A percentile compares a stretch with the other conserved stretches of the same genome.
Evolutionary conservation across 1,284 basidiomycete genomes (phyloP).

Genomic region (Cryptococcus jaspeensis): DNA sequence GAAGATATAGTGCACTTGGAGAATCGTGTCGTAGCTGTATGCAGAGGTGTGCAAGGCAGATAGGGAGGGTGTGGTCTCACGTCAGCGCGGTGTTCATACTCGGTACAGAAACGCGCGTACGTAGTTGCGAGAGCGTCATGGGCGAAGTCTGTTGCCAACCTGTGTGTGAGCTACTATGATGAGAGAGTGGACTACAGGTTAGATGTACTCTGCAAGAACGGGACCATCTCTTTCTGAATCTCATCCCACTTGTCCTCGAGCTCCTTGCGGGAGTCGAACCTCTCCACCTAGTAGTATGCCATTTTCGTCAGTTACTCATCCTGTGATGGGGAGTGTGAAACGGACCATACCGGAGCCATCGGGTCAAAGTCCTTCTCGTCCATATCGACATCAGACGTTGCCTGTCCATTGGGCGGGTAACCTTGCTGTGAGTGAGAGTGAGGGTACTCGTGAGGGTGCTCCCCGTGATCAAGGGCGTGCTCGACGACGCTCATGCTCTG

Average conservation of each 20-base stretch:
- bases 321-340: neutral
- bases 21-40: conserved; percentile 23
- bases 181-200: too few species aligned
- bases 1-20: conserved; percentile 22
- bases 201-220: conserved; percentile 25
- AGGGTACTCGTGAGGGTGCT: neutral
- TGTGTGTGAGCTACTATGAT: neutral
- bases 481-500: too few species aligned
- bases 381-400: too few species aligned
- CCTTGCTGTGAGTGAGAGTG: neutral
- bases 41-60: neutral
- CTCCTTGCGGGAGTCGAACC: conserved; percentile 16
- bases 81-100: neutral
- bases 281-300: conserved; percentile 8
- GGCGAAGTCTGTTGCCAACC: conserved; percentile 8
- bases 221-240: conserved; percentile 23
- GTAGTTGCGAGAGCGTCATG: conserved; percentile 9
- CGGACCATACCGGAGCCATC: conserved; percentile 17
- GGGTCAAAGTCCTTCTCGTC: conserved; percentile 17
- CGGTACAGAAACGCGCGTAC: neutral
- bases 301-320: neutral
- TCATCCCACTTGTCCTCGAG: conserved; percentile 31
- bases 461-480: too few species aligned
- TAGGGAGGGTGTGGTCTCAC: neutral
- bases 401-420: too few species aligned